Evolutionary conservation across 2,329 filamentous ascomycete genomes (phyloP).

Genomic region (Alternaria solani): DNA sequence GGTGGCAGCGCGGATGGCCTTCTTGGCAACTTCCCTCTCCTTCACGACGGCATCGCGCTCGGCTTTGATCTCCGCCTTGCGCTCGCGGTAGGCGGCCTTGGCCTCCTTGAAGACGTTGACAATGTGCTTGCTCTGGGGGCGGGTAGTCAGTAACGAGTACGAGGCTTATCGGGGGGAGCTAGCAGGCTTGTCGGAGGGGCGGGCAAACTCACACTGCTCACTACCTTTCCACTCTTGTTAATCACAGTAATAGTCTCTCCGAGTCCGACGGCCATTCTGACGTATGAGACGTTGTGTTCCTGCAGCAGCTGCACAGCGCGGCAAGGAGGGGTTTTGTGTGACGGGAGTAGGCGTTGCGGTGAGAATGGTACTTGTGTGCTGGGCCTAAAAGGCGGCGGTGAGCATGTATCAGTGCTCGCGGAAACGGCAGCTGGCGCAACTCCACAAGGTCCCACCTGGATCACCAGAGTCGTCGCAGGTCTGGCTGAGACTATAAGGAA

Average conservation of each 20-base stretch:
- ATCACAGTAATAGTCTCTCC: slow-evolving; percentile 86
- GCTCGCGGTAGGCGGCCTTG: slow-evolving; percentile 84
- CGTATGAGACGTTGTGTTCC: slow-evolving; percentile 20
- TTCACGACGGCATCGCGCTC: slow-evolving; percentile 68
- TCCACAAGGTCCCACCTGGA: slow-evolving; percentile 36
- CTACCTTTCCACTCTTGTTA: slow-evolving; percentile 89
- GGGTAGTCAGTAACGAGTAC: slow-evolving; percentile 26
- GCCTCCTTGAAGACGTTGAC: slow-evolving; percentile 92
- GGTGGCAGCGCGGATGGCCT: slow-evolving; percentile 53
- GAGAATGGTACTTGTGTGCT: slow-evolving; percentile 28
- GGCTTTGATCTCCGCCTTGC: slow-evolving; percentile 81
- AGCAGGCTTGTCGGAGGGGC: slow-evolving; percentile 12
- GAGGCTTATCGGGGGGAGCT: slow-evolving; percentile 17
- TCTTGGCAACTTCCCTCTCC: slow-evolving; percentile 67
- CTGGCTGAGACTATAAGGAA: slow-evolving; percentile 15
- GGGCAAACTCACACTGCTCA: slow-evolving; percentile 75
- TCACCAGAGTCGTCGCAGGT: slow-evolving; percentile 17
- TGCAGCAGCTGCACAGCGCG: slow-evolving; percentile 33
- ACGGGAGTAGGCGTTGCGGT: slow-evolving; percentile 22
- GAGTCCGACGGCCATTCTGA: slow-evolving; percentile 56
- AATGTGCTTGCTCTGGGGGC: slow-evolving; percentile 82
- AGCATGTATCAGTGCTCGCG: slow-evolving; percentile 40
- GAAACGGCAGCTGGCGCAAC: slow-evolving; percentile 31
- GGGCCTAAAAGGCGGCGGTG: slow-evolving; percentile 41
- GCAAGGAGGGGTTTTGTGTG: slow-evolving; percentile 31